phyloP scores from a whole-genome alignment of 2,329 filamentous ascomycete species.

The Monosporascus sp. region DNA sequence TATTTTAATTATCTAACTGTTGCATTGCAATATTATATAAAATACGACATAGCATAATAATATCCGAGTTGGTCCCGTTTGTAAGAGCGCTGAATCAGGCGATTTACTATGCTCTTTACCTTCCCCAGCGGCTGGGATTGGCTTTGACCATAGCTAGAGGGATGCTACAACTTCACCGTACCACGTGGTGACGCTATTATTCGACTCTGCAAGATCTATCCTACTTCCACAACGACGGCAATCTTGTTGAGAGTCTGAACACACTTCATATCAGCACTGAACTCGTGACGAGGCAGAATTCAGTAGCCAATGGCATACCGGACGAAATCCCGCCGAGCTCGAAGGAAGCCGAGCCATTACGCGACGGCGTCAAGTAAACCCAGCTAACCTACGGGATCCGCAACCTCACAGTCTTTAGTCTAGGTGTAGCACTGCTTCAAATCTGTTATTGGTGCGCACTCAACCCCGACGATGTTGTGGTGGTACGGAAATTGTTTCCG shows the following conservation, averaged over 20 bases:
- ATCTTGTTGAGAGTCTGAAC: conserved; percentile 7
- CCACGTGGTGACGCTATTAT: conserved; percentile 7
- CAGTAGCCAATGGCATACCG: not conserved
- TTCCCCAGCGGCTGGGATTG: too few species aligned
- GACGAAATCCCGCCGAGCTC: not conserved
- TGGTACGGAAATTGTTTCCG: conserved; percentile 12
- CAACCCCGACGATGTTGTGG: conserved; percentile 15
- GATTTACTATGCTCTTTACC: too few species aligned
- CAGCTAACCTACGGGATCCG: conserved; percentile 14
- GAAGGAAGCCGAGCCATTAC: not conserved
- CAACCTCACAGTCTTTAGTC: conserved; percentile 18
- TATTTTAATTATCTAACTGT: too few species aligned
- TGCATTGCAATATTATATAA: too few species aligned
- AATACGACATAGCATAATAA: too few species aligned
- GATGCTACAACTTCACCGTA: conserved; percentile 12
- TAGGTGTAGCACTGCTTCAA: conserved; percentile 23
- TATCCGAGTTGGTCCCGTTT: too few species aligned
- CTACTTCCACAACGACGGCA: conserved; percentile 5
- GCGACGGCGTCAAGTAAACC: conserved; percentile 6
- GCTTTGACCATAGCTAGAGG: not conserved
- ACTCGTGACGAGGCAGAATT: conserved; percentile 1
- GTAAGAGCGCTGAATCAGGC: too few species aligned
- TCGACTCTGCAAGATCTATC: conserved; percentile 8
- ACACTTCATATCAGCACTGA: conserved; percentile 11
- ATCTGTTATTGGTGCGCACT: conserved; percentile 19